Evolutionary conservation across 2,329 filamentous ascomycete species (phyloP).

Genomic region (Ophiostoma himal-ulmi): DNA sequence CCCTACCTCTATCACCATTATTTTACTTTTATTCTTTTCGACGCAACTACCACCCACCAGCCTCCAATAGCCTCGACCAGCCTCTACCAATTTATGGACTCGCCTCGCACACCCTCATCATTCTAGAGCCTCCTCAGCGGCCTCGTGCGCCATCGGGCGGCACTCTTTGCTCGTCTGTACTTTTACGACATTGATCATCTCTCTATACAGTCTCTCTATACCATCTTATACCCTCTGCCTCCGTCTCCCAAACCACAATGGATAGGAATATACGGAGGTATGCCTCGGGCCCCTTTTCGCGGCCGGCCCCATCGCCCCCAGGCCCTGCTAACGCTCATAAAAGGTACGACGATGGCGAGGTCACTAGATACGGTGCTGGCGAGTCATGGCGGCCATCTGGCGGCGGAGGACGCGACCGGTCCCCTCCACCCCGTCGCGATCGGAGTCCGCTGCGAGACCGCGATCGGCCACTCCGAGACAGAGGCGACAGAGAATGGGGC

Average conservation of each 20-base stretch:
- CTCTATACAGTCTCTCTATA: neutral
- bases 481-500: constrained; percentile 24
- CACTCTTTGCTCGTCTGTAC: neutral
- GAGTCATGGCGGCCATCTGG: constrained; percentile 51
- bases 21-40: neutral
- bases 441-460: constrained; percentile 36
- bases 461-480: constrained; percentile 37
- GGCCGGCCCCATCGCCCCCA: neutral
- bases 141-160: constrained; percentile 4
- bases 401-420: constrained; percentile 32
- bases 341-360: constrained; percentile 57
- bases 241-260: neutral
- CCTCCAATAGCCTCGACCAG: neutral
- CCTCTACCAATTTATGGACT: neutral
- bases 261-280: constrained; percentile 3
- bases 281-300: constrained; percentile 1
- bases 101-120: neutral
- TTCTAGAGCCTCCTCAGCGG: neutral
- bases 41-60: too few relatives aligned
- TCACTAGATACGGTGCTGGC: constrained; percentile 55
- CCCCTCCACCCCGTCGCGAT: constrained; percentile 35
- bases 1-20: neutral
- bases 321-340: neutral
- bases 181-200: neutral
- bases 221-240: neutral